phyloP scores from a whole-genome alignment of 306 rosid species.

The Medicago lupulina region DNA sequence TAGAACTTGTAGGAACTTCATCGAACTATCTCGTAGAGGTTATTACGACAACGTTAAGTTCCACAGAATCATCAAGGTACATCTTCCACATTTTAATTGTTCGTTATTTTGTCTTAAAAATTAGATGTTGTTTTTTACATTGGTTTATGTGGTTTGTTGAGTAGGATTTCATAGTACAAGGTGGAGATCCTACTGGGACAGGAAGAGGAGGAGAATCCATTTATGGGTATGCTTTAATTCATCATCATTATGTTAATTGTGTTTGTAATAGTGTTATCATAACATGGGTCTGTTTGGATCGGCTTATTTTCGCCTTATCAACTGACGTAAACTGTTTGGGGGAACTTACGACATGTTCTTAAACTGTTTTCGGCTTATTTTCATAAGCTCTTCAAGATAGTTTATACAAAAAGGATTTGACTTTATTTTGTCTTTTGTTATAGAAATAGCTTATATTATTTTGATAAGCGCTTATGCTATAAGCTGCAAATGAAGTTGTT shows the following conservation, averaged over 20 bases:
- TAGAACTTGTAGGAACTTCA: conserved; percentile 93
- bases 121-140: conserved; percentile 33
- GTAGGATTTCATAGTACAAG: conserved; percentile 98
- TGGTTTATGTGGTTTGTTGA: conserved; percentile 38
- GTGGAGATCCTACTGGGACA: conserved; percentile 99
- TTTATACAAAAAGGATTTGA: too few species aligned
- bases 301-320: too few species aligned
- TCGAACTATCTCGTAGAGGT: conserved; percentile 91
- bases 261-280: neutral
- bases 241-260: neutral
- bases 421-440: too few species aligned
- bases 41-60: conserved; percentile 91
- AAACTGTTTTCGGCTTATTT: too few species aligned
- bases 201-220: conserved; percentile 99
- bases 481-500: too few species aligned
- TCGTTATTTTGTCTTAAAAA: neutral
- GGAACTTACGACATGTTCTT: too few species aligned
- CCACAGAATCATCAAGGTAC: conserved; percentile 96
- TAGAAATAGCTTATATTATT: too few species aligned
- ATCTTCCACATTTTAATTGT: neutral
- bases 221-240: conserved; percentile 71
- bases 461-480: too few species aligned
- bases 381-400: too few species aligned
- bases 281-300: too few species aligned
- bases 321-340: too few species aligned